Conservation (phyloP, 768 basidiomycete genomes). For the Rhodosporidiobolus sp. region DNA sequence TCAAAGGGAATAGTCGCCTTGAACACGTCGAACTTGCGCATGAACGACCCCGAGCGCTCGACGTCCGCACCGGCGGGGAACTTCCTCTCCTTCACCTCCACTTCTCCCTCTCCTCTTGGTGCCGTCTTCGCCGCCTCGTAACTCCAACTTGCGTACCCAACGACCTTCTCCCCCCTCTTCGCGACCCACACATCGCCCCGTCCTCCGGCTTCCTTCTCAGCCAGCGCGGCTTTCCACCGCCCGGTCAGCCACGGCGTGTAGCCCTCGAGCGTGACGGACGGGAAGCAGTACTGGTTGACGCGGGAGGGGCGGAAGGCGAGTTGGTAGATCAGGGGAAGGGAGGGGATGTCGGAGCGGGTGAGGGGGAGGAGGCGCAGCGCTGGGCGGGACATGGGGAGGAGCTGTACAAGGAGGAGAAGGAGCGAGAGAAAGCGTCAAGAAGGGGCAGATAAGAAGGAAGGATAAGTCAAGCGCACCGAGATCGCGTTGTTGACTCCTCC, state of each 20-base stretch:
- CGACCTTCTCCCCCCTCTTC: background rate
- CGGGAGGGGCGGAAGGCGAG: background rate
- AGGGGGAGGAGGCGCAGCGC: background rate
- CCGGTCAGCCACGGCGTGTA: background rate
- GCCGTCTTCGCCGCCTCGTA: background rate
- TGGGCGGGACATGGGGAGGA: conserved; percentile 11
- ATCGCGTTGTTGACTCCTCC: background rate
- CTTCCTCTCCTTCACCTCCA: background rate
- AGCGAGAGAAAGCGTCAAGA: background rate
- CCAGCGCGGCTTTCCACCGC: background rate
- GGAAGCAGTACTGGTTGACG: conserved; percentile 7
- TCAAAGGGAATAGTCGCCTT: background rate
- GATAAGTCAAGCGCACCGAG: background rate
- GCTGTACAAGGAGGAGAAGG: background rate
- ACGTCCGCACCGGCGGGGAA: background rate
- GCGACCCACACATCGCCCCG: background rate
- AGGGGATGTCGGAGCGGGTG: background rate
- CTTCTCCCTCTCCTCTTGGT: background rate
- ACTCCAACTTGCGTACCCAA: background rate
- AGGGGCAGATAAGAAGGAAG: too few relatives aligned
- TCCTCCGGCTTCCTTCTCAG: background rate
- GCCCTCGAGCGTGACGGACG: background rate
- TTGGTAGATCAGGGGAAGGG: background rate
- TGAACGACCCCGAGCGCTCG: background rate
- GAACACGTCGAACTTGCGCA: background rate